Conservation (phyloP, 257 asterid species). For the Solanum sejunctum region DNA sequence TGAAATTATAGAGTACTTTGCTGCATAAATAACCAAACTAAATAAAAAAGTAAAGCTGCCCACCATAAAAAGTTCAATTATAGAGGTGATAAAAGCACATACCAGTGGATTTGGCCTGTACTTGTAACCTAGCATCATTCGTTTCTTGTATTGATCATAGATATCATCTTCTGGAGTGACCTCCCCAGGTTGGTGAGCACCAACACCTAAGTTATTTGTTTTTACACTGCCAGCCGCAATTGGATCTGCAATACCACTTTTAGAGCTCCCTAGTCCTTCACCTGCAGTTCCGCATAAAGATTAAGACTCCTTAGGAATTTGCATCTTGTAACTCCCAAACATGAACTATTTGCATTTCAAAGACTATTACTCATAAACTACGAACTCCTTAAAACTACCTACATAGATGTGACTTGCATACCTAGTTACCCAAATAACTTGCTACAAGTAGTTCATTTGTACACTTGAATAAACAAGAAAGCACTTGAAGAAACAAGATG, state of each 20-base stretch:
- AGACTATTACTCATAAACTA: not conserved
- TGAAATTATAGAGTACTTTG: not conserved
- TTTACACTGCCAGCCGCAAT: slow-evolving; percentile 74
- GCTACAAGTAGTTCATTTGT: not conserved
- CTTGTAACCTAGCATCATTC: slow-evolving; percentile 92
- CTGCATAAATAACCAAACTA: not conserved
- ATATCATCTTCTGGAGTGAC: slow-evolving; percentile 85
- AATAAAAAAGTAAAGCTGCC: not conserved
- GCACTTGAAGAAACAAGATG: not conserved
- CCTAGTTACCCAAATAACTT: not conserved
- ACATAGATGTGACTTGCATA: not conserved
- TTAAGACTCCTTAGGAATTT: not conserved
- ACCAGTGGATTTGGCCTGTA: slow-evolving; percentile 93
- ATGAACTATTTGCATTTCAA: not conserved
- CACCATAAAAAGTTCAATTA: not conserved
- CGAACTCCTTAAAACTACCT: not conserved
- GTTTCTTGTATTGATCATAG: slow-evolving; percentile 89
- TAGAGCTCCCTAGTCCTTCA: slow-evolving; percentile 88
- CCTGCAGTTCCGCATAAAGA: slow-evolving; percentile 26
- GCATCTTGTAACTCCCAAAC: not conserved
- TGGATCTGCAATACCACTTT: slow-evolving; percentile 76
- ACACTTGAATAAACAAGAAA: not conserved
- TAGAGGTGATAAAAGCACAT: not conserved
- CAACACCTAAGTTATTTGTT: slow-evolving; percentile 79
- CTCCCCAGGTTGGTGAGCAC: slow-evolving; percentile 84